These are phyloP conservation scores for Lactifluus rugatus DNA, from an alignment of 768 basidiomycete species.

Conservation along the genomic window DNA sequence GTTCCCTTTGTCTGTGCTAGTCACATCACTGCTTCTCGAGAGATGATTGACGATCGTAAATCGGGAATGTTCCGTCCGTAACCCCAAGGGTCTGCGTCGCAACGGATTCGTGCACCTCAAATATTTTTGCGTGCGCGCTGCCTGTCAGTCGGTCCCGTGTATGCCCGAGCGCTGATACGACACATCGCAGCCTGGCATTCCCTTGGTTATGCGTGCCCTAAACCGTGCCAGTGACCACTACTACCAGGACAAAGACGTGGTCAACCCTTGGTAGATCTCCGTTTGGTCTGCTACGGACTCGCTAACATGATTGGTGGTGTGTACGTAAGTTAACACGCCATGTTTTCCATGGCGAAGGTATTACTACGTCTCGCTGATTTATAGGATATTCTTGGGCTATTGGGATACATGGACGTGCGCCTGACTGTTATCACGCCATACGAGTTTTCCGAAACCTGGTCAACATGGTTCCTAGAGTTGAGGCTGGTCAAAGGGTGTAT, in stretches of 20 bases:
- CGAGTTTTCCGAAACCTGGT: background rate
- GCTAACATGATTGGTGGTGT: background rate
- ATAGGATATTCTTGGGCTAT: background rate
- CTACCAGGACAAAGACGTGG: background rate
- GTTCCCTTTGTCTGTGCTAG: conserved; percentile 3
- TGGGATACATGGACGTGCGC: background rate
- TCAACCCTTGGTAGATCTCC: background rate
- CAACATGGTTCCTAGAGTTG: background rate
- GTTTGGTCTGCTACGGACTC: background rate
- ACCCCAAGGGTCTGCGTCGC: background rate
- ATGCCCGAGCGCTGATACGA: background rate
- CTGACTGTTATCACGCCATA: background rate
- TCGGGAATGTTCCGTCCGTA: background rate
- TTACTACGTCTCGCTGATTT: background rate
- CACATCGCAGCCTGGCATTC: background rate
- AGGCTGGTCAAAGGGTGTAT: background rate
- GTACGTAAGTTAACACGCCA: background rate
- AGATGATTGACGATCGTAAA: background rate
- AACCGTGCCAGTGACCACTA: no score
- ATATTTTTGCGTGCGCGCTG: background rate
- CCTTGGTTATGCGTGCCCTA: no score
- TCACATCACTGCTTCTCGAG: background rate
- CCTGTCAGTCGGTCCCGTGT: background rate
- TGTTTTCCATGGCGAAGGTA: background rate
- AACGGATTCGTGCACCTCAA: background rate